Base-by-base conservation (phyloP, 768 basidiomycete species). In the Tulasnella sp. region DNA sequence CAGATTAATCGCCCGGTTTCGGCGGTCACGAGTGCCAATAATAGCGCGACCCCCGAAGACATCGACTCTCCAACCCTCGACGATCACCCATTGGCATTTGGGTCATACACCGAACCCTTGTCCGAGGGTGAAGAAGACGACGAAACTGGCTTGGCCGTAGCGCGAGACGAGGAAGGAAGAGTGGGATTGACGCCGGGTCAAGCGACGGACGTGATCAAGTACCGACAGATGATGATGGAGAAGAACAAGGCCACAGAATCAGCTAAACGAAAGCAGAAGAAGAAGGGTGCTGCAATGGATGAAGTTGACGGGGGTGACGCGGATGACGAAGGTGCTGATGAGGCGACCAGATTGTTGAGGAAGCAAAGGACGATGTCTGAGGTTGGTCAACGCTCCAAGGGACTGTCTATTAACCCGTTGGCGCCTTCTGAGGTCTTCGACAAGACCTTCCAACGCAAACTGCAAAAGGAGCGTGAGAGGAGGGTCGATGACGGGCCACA, bases 91-190 rank as follows among this genome's bases (percentile, higher is more conserved):
- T 45, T 64, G 25, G 60, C 66, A 1, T 62, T 62, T 24, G 61
- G 55, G 43, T 48, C 49, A 44, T 98, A 98, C 67, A 76, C 80
- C 24, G 96, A 99, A 67, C 96, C 96, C 0, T 73, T 92, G 10
- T 96, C 92, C 0, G 96, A 98, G 70, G 96, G 91, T 38, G 94
- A 99, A 69, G 88, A 89, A 10, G 93, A 92, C 60, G 87, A 92
- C 64, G 83, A 77, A 25, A 77, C 80, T 67, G 78, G 80, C 50
- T 65, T 83, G 22, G 75, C 75, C 0, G 81, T 87, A 17, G 87
- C 91, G 3, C 77, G 71, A 54, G 87, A 99, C 66, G 93, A 98
- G 68, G 82, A 82, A 60, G 81, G 80, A 64, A 82, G 87, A 41
- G 85, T 85, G 1, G 85, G 92, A 27, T 73, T 98, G 49, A 80